Conservation (phyloP, 257 asterid genomes). For the Nicotiana paniculata region DNA sequence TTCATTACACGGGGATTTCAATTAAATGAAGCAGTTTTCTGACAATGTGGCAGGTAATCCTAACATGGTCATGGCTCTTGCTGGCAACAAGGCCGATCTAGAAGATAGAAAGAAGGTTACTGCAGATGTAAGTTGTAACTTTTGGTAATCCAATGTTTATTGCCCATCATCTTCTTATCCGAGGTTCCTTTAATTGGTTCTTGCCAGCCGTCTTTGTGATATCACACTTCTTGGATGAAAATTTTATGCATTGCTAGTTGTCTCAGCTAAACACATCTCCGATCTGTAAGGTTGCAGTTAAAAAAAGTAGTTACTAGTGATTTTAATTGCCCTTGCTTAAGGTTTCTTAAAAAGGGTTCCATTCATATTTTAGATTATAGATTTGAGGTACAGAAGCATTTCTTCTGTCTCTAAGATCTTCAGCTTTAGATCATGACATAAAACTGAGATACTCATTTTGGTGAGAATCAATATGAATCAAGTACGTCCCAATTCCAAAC, state of each 20-base stretch:
- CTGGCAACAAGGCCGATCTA: conserved; percentile 89
- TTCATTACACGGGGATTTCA: neutral
- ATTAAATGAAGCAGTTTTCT: neutral
- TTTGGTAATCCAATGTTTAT: neutral
- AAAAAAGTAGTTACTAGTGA: neutral
- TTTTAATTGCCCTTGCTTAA: neutral
- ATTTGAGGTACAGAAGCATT: neutral
- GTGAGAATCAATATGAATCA: neutral
- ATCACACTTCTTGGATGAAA: neutral
- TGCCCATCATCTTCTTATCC: neutral
- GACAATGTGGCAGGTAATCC: conserved; percentile 54
- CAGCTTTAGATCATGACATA: neutral
- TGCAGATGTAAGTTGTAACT: conserved; percentile 52
- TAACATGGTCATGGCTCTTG: conserved; percentile 86
- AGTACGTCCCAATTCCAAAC: neutral
- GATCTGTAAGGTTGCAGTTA: neutral
- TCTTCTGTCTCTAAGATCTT: neutral
- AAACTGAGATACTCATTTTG: neutral
- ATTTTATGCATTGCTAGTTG: neutral
- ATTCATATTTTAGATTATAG: neutral
- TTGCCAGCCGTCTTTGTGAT: neutral
- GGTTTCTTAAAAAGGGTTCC: neutral
- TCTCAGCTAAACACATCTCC: neutral
- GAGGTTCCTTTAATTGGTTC: neutral
- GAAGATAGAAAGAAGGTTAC: conserved; percentile 79